phyloP scores from a whole-genome alignment of 1,284 basidiomycete genomes.

The Singerocomus inundabilis region DNA sequence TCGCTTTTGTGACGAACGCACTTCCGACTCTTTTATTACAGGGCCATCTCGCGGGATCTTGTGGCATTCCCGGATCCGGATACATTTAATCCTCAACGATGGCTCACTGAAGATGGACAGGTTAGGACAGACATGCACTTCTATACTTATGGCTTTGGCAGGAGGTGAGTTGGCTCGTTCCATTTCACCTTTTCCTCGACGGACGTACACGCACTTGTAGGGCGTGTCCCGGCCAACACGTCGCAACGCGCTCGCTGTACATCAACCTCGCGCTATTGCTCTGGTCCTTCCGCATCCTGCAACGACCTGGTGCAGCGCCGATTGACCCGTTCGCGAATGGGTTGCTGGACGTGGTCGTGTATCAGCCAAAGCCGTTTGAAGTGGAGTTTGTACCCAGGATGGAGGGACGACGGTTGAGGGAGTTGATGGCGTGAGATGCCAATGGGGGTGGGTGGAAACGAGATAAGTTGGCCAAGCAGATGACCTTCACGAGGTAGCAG shows the following conservation, averaged over 20 bases:
- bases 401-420: constrained; percentile 3
- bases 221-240: constrained; percentile 24
- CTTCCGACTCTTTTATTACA: neutral
- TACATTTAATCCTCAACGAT: constrained; percentile 36
- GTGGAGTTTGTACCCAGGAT: constrained; percentile 8
- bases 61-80: too few relatives aligned
- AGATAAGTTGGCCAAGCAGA: too few relatives aligned
- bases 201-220: neutral
- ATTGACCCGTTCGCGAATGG: constrained; percentile 28
- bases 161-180: constrained; percentile 25
- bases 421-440: constrained; percentile 6
- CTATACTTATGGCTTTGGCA: constrained; percentile 37
- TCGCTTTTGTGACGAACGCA: neutral
- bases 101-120: constrained; percentile 34
- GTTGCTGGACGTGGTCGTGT: constrained; percentile 11
- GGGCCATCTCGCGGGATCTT: constrained; percentile 3
- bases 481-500: too few relatives aligned
- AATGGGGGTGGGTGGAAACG: too few relatives aligned
- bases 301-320: constrained; percentile 29
- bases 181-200: neutral
- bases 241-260: constrained; percentile 36
- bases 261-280: constrained; percentile 36
- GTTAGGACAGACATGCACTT: constrained; percentile 11
- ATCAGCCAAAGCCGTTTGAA: constrained; percentile 8
- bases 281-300: constrained; percentile 38